These are phyloP conservation scores for Sporobolomyces pararoseus DNA, from an alignment of 768 basidiomycete species.

Conservation along the genomic window DNA sequence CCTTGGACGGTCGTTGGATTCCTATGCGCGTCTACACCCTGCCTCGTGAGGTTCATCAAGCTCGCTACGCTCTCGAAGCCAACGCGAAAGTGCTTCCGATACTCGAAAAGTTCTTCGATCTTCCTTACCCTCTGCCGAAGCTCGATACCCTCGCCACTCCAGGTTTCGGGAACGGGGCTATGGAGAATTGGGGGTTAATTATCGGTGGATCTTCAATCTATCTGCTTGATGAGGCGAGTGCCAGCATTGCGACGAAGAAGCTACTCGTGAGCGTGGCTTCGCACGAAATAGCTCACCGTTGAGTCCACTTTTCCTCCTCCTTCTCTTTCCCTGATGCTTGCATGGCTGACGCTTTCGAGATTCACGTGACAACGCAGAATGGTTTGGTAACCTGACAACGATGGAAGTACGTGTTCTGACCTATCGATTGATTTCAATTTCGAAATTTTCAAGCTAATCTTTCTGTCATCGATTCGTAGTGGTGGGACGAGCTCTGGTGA, in stretches of 20 bases:
- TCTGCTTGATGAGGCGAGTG: conserved; percentile 68
- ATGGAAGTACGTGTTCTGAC: conserved; percentile 55
- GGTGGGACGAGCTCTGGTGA: conserved; percentile 50
- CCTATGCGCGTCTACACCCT: conserved; percentile 85
- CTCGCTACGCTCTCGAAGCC: conserved; percentile 78
- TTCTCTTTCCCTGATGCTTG: too few relatives aligned
- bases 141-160: conserved; percentile 84
- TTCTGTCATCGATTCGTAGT: conserved; percentile 39
- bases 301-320: not conserved
- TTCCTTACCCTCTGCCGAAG: conserved; percentile 88
- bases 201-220: conserved; percentile 82
- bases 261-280: conserved; percentile 69
- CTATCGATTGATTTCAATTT: not conserved
- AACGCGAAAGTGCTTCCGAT: conserved; percentile 73
- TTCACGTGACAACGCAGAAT: not conserved
- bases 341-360: not conserved
- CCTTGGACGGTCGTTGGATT: conserved; percentile 59
- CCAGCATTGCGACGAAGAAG: conserved; percentile 70
- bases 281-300: conserved; percentile 71
- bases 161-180: conserved; percentile 75
- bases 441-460: not conserved
- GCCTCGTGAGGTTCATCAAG: conserved; percentile 73
- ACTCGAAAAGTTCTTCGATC: conserved; percentile 86
- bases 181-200: conserved; percentile 83
- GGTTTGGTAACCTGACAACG: conserved; percentile 77